phyloP scores from a whole-genome alignment of 2,329 filamentous ascomycete species.

The Ceratocystis colombiana region DNA sequence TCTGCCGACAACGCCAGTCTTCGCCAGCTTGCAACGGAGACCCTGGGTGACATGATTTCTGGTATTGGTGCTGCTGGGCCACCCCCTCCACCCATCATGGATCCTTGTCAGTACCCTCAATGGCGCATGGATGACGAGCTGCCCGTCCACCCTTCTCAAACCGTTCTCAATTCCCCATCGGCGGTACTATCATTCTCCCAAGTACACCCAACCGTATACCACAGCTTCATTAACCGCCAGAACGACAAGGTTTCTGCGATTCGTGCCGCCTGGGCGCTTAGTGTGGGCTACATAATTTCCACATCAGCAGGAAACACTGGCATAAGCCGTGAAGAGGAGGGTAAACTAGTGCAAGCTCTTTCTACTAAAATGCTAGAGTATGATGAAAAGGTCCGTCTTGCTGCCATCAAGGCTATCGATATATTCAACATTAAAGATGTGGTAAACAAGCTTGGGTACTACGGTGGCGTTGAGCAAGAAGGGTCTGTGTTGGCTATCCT shows the following conservation, averaged over 20 bases:
- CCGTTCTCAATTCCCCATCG: constrained; percentile 67
- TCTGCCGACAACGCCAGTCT: constrained; percentile 81
- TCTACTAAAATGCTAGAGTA: constrained; percentile 74
- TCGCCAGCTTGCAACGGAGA: constrained; percentile 80
- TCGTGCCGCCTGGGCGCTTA: constrained; percentile 75
- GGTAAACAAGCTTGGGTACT: constrained; percentile 66
- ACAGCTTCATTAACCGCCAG: constrained; percentile 71
- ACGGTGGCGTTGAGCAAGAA: constrained; percentile 62
- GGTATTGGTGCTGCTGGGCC: constrained; percentile 87
- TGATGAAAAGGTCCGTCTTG: constrained; percentile 83
- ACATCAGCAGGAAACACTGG: constrained; percentile 87
- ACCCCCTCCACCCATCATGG: constrained; percentile 59
- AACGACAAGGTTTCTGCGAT: constrained; percentile 80
- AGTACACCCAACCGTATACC: constrained; percentile 66
- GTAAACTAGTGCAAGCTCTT: constrained; percentile 60
- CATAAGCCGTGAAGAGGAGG: constrained; percentile 72
- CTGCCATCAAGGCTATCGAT: constrained; percentile 76
- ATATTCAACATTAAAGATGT: constrained; percentile 72
- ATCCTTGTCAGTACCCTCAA: constrained; percentile 78
- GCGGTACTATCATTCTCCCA: constrained; percentile 85
- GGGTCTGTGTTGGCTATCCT: constrained; percentile 73
- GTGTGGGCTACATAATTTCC: constrained; percentile 73
- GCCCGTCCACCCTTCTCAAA: constrained; percentile 40
- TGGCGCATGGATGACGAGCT: constrained; percentile 53
- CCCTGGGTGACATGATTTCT: constrained; percentile 86